A percentile compares a stretch with the other conserved stretches of the same genome.
Evolutionary conservation across 2,329 filamentous ascomycete genomes (phyloP).

Genomic region (Helotiales sp.): DNA sequence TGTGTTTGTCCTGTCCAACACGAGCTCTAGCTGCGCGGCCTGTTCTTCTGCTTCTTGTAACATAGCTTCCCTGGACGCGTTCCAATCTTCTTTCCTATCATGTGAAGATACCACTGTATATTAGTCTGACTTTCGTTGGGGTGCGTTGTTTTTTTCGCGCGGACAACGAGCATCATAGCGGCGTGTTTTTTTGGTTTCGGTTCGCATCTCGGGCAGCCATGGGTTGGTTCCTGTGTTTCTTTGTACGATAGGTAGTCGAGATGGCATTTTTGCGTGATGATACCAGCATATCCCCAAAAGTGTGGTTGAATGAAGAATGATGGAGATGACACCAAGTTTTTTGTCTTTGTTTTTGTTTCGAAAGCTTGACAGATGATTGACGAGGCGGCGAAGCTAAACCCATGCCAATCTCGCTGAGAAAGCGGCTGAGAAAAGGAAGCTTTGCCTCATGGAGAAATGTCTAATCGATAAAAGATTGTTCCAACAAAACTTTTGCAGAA

Average conservation of each 20-base stretch:
- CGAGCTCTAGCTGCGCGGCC: slow-evolving; percentile 4
- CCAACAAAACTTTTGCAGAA: neutral
- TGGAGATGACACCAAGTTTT: neutral
- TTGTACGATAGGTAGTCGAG: slow-evolving; percentile 11
- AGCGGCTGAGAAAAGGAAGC: neutral
- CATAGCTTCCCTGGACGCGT: slow-evolving; percentile 17
- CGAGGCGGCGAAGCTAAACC: neutral
- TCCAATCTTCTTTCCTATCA: slow-evolving; percentile 15
- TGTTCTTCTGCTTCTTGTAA: slow-evolving; percentile 24
- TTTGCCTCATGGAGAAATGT: neutral
- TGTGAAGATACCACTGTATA: slow-evolving; percentile 31
- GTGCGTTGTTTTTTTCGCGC: slow-evolving; percentile 8
- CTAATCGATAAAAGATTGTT: neutral
- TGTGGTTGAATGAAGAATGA: no score
- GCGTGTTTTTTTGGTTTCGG: slow-evolving; percentile 13
- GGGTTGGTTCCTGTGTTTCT: neutral
- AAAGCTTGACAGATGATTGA: neutral
- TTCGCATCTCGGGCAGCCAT: slow-evolving; percentile 8
- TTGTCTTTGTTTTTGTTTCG: no score
- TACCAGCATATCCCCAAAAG: no score
- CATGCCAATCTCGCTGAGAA: neutral
- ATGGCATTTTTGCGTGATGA: neutral
- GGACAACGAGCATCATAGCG: slow-evolving; percentile 13
- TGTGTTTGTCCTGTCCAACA: neutral
- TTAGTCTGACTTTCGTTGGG: slow-evolving; percentile 13